Conservation (phyloP, 2,329 filamentous ascomycete genomes). For the Nemania abortiva region DNA sequence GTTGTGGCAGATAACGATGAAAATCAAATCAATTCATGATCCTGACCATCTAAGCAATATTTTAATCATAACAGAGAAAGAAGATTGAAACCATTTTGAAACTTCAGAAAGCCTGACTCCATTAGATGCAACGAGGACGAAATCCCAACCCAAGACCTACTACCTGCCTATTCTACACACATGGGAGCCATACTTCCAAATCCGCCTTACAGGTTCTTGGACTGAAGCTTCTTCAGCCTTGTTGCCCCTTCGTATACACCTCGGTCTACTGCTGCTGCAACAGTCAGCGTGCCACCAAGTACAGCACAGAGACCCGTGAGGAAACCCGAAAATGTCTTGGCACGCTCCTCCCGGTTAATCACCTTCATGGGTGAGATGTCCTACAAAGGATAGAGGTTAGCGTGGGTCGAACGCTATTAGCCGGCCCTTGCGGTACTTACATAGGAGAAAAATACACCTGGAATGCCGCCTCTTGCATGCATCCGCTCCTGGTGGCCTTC, state of each 20-base stretch:
- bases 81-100: slow-evolving; percentile 13
- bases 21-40: slow-evolving; percentile 10
- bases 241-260: slow-evolving; percentile 89
- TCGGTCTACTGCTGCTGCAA: slow-evolving; percentile 92
- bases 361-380: slow-evolving; percentile 99
- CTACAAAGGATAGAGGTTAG: slow-evolving; percentile 56
- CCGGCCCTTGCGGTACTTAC: slow-evolving; percentile 64
- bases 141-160: slow-evolving; percentile 22
- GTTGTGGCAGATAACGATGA: neutral
- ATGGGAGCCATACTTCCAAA: slow-evolving; percentile 20
- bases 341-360: slow-evolving; percentile 91
- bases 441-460: slow-evolving; percentile 98
- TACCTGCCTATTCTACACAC: slow-evolving; percentile 40
- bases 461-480: slow-evolving; percentile 91
- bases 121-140: slow-evolving; percentile 34
- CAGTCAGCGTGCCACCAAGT: slow-evolving; percentile 93
- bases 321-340: slow-evolving; percentile 92
- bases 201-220: slow-evolving; percentile 66
- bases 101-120: slow-evolving; percentile 36
- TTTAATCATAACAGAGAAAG: neutral
- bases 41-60: neutral
- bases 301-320: slow-evolving; percentile 94
- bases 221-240: slow-evolving; percentile 86
- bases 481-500: slow-evolving; percentile 93
- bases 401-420: neutral